These are phyloP conservation scores for Psilocybe sp. DNA, from an alignment of 768 basidiomycete species.

Conservation along the genomic window DNA sequence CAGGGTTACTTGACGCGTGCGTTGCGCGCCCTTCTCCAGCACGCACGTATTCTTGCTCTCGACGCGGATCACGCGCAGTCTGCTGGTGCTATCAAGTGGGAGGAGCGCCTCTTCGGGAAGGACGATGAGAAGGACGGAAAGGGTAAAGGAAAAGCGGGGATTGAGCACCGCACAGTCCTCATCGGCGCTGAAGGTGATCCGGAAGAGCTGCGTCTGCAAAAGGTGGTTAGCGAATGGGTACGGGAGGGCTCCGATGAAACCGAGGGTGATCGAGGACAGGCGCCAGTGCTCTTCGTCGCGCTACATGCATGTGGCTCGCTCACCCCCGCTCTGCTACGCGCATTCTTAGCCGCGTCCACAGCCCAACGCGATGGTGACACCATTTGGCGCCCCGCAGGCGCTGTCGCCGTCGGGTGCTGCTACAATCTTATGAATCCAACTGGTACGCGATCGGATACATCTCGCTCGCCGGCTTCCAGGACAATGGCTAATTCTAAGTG, in stretches of 20 bases:
- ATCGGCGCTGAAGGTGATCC: constrained; percentile 35
- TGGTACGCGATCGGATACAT: constrained; percentile 41
- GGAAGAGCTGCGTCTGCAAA: constrained; percentile 36
- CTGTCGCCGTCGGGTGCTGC: constrained; percentile 73
- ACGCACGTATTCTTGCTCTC: constrained; percentile 57
- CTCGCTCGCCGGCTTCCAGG: too few species aligned
- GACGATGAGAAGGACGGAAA: background rate
- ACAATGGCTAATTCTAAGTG: too few species aligned
- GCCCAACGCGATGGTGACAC: background rate
- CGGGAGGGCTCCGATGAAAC: background rate
- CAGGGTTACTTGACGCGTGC: constrained; percentile 71
- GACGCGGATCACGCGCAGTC: constrained; percentile 62
- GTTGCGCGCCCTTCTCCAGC: constrained; percentile 29
- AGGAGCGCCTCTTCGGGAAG: constrained; percentile 21
- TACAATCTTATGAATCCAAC: constrained; percentile 64
- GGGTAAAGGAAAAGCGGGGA: constrained; percentile 21
- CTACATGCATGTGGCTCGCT: constrained; percentile 78
- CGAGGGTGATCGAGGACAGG: constrained; percentile 10
- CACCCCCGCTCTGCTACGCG: constrained; percentile 62
- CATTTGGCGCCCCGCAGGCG: constrained; percentile 49
- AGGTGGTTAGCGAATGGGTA: constrained; percentile 51
- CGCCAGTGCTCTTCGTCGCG: constrained; percentile 61
- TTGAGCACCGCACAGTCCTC: constrained; percentile 55
- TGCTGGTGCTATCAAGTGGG: constrained; percentile 50
- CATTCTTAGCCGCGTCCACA: constrained; percentile 33